phyloP scores from a whole-genome alignment of 805 yeast species.

The Hanseniaspora guilliermondii region DNA sequence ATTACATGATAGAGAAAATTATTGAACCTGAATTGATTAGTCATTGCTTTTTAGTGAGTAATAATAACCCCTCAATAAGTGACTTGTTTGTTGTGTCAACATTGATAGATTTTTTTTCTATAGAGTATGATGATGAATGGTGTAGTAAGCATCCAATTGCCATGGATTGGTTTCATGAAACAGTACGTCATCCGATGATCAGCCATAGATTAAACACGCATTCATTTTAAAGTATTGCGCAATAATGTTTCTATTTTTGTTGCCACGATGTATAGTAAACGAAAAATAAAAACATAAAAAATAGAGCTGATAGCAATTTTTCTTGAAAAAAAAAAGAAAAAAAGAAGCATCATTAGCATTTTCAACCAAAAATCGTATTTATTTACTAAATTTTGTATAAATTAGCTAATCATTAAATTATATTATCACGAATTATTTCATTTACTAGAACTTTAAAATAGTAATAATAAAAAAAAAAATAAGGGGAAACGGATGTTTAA shows the following conservation, averaged over 20 bases:
- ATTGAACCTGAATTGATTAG: not conserved
- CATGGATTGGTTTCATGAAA: not conserved
- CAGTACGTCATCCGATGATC: not conserved
- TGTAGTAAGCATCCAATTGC: not conserved
- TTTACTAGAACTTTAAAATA: no score
- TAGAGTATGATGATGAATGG: not conserved
- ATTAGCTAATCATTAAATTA: no score
- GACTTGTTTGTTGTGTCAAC: not conserved
- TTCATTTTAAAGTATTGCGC: not conserved
- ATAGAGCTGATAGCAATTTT: no score
- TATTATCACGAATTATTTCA: no score
- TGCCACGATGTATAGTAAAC: no score
- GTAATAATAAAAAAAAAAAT: no score
- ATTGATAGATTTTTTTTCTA: not conserved
- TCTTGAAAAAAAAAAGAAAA: no score
- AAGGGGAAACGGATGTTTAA: no score
- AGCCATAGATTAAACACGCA: not conserved
- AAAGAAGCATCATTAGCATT: no score
- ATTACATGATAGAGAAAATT: not conserved
- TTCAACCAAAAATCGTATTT: no score
- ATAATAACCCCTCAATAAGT: not conserved
- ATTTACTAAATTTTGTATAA: no score
- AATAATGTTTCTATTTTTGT: not conserved
- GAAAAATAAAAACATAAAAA: no score
- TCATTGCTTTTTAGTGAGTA: not conserved